Evolutionary conservation across 2,329 filamentous ascomycete genomes (phyloP).

Genomic region (Exophiala dermatitidis): DNA sequence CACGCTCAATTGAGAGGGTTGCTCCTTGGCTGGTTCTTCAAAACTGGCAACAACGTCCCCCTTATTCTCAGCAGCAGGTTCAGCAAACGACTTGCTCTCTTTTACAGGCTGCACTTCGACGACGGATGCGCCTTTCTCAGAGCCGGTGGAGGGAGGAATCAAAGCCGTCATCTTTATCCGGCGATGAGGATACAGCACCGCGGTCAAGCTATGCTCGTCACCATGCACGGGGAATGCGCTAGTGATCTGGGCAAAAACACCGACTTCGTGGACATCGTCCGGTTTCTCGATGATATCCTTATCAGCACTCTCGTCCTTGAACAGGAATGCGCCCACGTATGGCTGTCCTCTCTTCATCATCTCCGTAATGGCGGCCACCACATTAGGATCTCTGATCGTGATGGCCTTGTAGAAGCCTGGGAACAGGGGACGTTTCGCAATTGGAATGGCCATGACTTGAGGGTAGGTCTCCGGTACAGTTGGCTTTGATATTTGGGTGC

Average conservation of each 20-base stretch:
- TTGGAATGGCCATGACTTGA: conserved; percentile 94
- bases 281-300: conserved; percentile 85
- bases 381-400: conserved; percentile 87
- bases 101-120: conserved; percentile 38
- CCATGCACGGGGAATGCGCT: conserved; percentile 88
- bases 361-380: conserved; percentile 85
- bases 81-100: conserved; percentile 46
- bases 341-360: conserved; percentile 96
- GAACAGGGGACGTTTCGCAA: conserved; percentile 86
- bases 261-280: conserved; percentile 89
- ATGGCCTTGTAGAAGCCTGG: conserved; percentile 99
- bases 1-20: conserved; percentile 48
- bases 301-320: conserved; percentile 92
- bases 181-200: conserved; percentile 91
- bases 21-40: conserved; percentile 67
- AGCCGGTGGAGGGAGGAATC: conserved; percentile 53
- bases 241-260: conserved; percentile 95
- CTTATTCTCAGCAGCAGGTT: conserved; percentile 59
- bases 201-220: conserved; percentile 77
- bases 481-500: conserved; percentile 70
- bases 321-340: conserved; percentile 92
- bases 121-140: conserved; percentile 32
- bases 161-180: conserved; percentile 84
- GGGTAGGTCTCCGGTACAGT: conserved; percentile 91
- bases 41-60: conserved; percentile 97